These are phyloP conservation scores for Stevia rebaudiana DNA, from an alignment of 140 eudicot species.

Conservation along the genomic window DNA sequence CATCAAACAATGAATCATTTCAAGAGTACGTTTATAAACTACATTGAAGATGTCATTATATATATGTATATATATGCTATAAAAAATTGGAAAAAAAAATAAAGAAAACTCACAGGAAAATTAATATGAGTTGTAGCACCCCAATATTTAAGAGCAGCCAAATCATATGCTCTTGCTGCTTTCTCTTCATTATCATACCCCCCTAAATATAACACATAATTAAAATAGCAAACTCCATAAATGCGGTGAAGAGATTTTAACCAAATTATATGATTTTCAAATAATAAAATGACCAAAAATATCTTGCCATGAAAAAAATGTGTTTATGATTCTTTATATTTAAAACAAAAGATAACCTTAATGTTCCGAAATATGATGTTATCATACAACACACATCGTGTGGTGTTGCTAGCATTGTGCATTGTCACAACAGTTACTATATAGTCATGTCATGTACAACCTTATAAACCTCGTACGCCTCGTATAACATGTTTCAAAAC, in stretches of 20 bases:
- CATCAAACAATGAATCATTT: neutral
- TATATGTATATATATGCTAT: neutral
- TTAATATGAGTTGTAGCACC: constrained; percentile 78
- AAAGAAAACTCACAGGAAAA: constrained; percentile 47
- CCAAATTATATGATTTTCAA: neutral
- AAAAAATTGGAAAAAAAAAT: neutral
- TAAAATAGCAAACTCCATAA: neutral
- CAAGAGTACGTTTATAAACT: neutral
- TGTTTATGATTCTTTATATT: neutral
- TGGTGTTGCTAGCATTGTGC: no score
- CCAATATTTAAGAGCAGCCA: constrained; percentile 92
- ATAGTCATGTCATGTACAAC: no score
- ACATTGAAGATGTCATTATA: neutral
- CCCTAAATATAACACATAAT: constrained; percentile 30
- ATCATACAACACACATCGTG: no score
- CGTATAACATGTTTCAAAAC: no score
- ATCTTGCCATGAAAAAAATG: neutral
- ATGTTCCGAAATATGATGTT: no score
- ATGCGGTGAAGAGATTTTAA: no score
- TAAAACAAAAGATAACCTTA: neutral
- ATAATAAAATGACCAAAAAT: neutral
- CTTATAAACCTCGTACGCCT: no score
- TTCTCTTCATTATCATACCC: constrained; percentile 90
- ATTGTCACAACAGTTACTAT: no score
- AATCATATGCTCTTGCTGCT: constrained; percentile 87